Percentiles rank a stretch among this genome's conserved stretches.
phyloP scores from a whole-genome alignment of 176 grass and related monocot species.

The Aegilops bicornis region DNA sequence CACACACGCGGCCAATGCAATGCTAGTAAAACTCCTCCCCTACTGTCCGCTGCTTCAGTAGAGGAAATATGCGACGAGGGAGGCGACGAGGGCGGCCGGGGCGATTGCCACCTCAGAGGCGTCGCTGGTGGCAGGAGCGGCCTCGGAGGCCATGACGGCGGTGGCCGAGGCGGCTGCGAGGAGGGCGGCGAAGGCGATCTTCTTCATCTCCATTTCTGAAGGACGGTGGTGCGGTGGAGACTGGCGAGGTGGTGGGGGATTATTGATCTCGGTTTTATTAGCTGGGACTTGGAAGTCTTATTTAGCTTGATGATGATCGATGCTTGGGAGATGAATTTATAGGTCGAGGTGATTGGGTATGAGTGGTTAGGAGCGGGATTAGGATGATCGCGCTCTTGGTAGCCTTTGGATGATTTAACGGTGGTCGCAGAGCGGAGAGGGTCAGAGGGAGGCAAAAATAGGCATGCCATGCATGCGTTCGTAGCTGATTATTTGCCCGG shows the following conservation, averaged over 20 bases:
- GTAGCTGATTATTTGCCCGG: neutral
- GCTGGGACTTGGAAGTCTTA: neutral
- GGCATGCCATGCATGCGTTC: neutral
- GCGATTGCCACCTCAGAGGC: neutral
- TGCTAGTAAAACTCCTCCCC: neutral
- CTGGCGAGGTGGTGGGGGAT: neutral
- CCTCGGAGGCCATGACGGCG: neutral
- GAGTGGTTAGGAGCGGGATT: neutral
- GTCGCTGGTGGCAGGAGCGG: neutral
- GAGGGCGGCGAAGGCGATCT: slow-evolving; percentile 17
- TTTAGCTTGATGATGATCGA: neutral
- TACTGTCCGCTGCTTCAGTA: neutral
- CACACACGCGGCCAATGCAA: neutral
- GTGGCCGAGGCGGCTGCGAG: neutral
- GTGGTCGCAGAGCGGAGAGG: neutral
- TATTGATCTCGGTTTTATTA: neutral
- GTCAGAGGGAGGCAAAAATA: neutral
- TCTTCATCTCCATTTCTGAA: slow-evolving; percentile 1
- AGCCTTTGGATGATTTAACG: neutral
- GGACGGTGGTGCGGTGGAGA: neutral
- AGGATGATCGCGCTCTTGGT: neutral
- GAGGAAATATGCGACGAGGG: slow-evolving; percentile 5
- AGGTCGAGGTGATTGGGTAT: neutral
- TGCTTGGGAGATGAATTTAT: neutral
- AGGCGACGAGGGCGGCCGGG: neutral